These are phyloP conservation scores for Geotrichum europaeum DNA, from an alignment of 1,139 yeast species.

Conservation along the genomic window DNA sequence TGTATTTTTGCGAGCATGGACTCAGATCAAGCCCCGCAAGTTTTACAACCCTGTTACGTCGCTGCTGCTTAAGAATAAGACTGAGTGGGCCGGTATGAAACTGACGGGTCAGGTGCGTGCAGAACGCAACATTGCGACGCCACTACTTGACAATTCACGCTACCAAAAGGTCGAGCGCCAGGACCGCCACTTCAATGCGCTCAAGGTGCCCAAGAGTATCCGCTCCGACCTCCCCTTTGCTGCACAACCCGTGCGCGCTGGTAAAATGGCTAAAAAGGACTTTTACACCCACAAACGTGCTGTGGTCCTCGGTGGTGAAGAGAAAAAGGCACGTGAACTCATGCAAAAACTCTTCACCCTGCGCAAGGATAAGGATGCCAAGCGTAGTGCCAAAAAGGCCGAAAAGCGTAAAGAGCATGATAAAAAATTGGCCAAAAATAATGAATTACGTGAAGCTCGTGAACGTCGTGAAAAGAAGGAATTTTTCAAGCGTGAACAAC, in stretches of 20 bases:
- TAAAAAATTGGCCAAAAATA: slow-evolving; percentile 67
- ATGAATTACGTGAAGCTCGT: slow-evolving; percentile 64
- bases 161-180: slow-evolving; percentile 75
- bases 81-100: slow-evolving; percentile 94
- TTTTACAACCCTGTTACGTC: slow-evolving; percentile 97
- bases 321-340: slow-evolving; percentile 85
- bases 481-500: slow-evolving; percentile 67
- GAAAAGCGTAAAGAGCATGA: slow-evolving; percentile 71
- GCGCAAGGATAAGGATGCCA: slow-evolving; percentile 77
- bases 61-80: slow-evolving; percentile 63
- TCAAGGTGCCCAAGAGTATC: slow-evolving; percentile 75
- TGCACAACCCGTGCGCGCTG: slow-evolving; percentile 59
- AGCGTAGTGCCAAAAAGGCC: slow-evolving; percentile 66
- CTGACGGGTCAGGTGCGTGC: slow-evolving; percentile 91
- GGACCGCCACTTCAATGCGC: slow-evolving; percentile 81
- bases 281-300: slow-evolving; percentile 90
- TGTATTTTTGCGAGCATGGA: slow-evolving; percentile 90
- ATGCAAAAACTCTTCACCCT: slow-evolving; percentile 83
- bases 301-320: slow-evolving; percentile 86
- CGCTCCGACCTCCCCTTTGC: slow-evolving; percentile 81
- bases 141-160: slow-evolving; percentile 54
- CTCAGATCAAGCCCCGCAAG: slow-evolving; percentile 82
- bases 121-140: slow-evolving; percentile 60
- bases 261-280: slow-evolving; percentile 39
- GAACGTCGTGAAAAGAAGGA: slow-evolving; percentile 84